Conservation (phyloP, 352 stramenopile genomes). For the Globisporangium splendens region DNA sequence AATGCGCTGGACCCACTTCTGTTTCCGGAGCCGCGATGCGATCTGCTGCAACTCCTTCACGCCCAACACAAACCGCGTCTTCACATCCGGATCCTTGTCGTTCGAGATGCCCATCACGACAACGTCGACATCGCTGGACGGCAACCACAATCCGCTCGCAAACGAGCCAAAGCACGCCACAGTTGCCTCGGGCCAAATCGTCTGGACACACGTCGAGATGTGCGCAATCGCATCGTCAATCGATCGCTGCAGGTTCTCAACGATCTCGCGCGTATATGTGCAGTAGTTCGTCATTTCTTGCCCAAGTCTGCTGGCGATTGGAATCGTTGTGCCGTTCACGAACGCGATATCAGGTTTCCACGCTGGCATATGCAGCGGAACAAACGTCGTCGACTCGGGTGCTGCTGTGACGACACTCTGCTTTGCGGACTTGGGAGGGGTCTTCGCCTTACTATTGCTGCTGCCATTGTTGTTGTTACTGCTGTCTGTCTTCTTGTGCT, state of each 20-base stretch:
- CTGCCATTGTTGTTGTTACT: constrained; percentile 2
- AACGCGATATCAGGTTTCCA: constrained; percentile 27
- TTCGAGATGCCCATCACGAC: constrained; percentile 72
- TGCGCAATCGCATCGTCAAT: constrained; percentile 75
- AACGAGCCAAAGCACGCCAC: constrained; percentile 84
- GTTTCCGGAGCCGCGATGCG: constrained; percentile 34
- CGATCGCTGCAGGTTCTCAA: constrained; percentile 44
- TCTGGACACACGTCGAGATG: constrained; percentile 57
- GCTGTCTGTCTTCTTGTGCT: constrained; percentile 9
- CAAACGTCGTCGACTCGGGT: neutral
- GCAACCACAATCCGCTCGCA: constrained; percentile 83
- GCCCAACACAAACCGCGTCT: constrained; percentile 43
- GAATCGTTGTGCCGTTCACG: constrained; percentile 31
- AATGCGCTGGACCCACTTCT: constrained; percentile 75
- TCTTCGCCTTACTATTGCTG: constrained; percentile 11
- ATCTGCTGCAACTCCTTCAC: constrained; percentile 62
- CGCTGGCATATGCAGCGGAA: constrained; percentile 16
- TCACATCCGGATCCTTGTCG: constrained; percentile 30
- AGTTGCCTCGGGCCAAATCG: constrained; percentile 71
- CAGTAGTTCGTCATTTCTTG: constrained; percentile 65
- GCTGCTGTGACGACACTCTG: neutral
- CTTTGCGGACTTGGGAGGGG: neutral
- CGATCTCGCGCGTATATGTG: constrained; percentile 54
- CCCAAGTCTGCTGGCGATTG: constrained; percentile 39
- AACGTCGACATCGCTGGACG: constrained; percentile 87